Evolutionary conservation across 1,139 yeast species (phyloP), one percentile per base, ranked within the genome.

Genomic region (Candida frijolesensis): DNA sequence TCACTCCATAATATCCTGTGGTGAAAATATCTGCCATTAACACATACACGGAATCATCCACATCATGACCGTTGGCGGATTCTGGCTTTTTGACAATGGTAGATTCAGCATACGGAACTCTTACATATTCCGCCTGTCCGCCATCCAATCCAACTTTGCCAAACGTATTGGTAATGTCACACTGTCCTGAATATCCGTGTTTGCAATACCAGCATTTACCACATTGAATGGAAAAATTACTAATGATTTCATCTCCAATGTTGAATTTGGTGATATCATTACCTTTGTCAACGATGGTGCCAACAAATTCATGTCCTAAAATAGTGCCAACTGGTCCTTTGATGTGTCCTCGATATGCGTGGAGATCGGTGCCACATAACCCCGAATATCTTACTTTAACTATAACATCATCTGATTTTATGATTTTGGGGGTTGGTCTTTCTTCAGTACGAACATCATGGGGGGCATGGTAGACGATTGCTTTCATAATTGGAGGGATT

Each of bases 21-120:
- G 84, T 81, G 63, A 84, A 84, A 49, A 84, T 84, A 63, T 84
- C 89, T 8, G 87, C 84, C 85, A 84, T 80, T 55, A 84, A 63
- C 7, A 83, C 79, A 44, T 83, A 78, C 8, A 79, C 73, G 2
- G 77, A 66, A 55, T 79, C 83, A 54, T 76, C 73, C 33, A 70
- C 58, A 8, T 49, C 58, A 9, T 48, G 29, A 9, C 29, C 57
- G n/a, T 56, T 56, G 14, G 18, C 51, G 11, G 61, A 54, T 4
- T 33, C 33, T 4, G 83, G 84, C 52, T 70, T 70, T 39, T 69
- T 72, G 46, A 74, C 69, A 57, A 83, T 65, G 0, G 84, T 80
- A 15, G 76, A 67, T 43, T 74, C 78, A 4, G 88, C 88, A 53
- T 66, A 71, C 1, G 89, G 89, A 14, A 84, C 76, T 14, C 82